Evolutionary conservation across 495 filamentous ascomycete species (phyloP), one percentile per base, ranked within the genome.

Genomic region (Cercophora sp.): DNA sequence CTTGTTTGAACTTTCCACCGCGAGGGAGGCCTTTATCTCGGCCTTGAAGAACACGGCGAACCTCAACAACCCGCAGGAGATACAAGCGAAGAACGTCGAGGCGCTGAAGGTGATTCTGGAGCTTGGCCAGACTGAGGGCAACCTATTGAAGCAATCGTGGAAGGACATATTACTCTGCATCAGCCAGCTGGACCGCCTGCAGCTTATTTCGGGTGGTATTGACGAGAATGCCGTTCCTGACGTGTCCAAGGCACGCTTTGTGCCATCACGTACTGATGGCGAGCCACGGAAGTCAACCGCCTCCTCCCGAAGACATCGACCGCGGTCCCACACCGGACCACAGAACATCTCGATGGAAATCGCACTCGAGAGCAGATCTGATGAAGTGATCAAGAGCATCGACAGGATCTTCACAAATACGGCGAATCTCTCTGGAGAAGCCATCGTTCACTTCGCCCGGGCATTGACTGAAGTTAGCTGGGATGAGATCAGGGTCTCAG

Each of bases 401-500:
- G 94, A 99, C 67, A 78, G 89, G 29, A 96, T 99, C 49, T 99
- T 97, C 62, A 96, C 89, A 32, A 95, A 89, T 59, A 96, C 93
- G 0, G 91, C 89, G 26, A 94, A 92, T 58, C 78, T 99, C 3
- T 91, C 86, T 22, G 89, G 91, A 51, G 89, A 95, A 50, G 94
- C 93, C 9, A 99, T 99, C 57, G 89, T 99, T n/a, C 84, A 96
- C 66, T 99, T 97, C 69, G 91, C 96, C 24, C 82, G 85, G 36
- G 93, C 93, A 1, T 70, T 99, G 52, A 95, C 88, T 37, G 91
- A 96, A 59, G 91, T 99, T 37, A 97, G 93, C 69, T 96, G 93
- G 93, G 91, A 97, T 60, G 93, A 99, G 65, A 99, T 99, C 58
- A 89, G 91, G 63, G 93, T 89, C 8, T 96, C 92, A 0, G 93